Base-by-base conservation (phyloP, 805 yeast genomes). In the Cephaloascus albidus region DNA sequence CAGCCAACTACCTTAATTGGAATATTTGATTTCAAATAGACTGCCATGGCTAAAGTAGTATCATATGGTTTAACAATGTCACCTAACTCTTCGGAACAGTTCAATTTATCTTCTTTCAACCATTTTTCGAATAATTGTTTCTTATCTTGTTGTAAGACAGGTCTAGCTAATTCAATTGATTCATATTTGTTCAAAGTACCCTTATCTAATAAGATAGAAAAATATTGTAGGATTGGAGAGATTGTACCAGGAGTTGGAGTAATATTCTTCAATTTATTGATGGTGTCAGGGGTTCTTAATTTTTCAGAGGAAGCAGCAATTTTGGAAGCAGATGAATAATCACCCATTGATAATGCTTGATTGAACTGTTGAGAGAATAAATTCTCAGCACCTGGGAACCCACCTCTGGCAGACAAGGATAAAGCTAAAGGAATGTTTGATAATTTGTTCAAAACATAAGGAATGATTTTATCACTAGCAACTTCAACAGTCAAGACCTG, bases 21-120 rank as follows among this genome's bases (percentile, higher is more conserved):
- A 36, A 76, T 74, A 43, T 84, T 74, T 23, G 96, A 80, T 51
- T 93, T 78, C 54, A 88, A 70, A 61, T 90, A 93, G 45, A 94
- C 89, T 18, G 95, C 94, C 52, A 93, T 70, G 4, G 97, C 95
- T 49, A 93, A 70, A 20, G 89, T 76, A 12, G 84, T 65, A 51
- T 90, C 97, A 55, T 76, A 78, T 36, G 95, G 86, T 55, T 90
- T 87, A 46, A 93, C 93, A 54, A 88, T 75, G 58, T 93, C 99
- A 68, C 98, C 99, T 48, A 93, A 74, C 63, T 89, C 97, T 66
- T 93, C 99, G n/a, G 96, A 85, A 38, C 84, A 79, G 45, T 90
- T 89, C 49, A 93, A 75, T 63, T 93, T 93, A 58, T 88, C 95
- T 62, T 93, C 97, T 59, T 82, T 84, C 60, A 93, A 76, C 89